A percentile compares a stretch with the other conserved stretches of the same genome.
Evolutionary conservation across 441 rosid species (phyloP).

Genomic region (Pelargonium citronellum): DNA sequence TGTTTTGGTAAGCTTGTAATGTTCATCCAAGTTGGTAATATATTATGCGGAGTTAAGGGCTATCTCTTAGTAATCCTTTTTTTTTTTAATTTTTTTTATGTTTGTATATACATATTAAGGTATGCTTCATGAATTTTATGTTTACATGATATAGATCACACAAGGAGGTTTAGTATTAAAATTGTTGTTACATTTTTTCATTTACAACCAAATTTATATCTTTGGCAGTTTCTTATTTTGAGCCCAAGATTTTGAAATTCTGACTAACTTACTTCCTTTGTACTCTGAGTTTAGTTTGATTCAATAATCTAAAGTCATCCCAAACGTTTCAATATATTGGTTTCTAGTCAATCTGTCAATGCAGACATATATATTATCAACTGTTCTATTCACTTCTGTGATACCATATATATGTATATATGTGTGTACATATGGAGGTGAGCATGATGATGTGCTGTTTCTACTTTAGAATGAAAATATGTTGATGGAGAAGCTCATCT

Average conservation of each 20-base stretch:
- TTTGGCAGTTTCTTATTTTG: neutral
- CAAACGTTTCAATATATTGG: no score
- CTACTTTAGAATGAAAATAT: neutral
- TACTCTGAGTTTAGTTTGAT: neutral
- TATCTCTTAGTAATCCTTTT: neutral
- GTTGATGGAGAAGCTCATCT: neutral
- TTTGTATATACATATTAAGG: no score
- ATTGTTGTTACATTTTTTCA: neutral
- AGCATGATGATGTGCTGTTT: neutral
- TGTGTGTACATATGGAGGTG: neutral
- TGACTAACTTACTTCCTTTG: neutral
- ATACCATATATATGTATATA: no score
- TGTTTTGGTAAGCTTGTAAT: slow-evolving; percentile 20
- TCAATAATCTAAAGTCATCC: neutral
- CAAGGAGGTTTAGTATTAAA: neutral
- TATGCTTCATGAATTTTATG: no score
- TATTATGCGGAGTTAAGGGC: slow-evolving; percentile 15
- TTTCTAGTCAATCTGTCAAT: neutral
- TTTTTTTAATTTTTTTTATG: no score
- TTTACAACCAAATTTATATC: neutral
- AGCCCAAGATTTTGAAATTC: slow-evolving; percentile 5
- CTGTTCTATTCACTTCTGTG: neutral
- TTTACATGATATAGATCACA: no score
- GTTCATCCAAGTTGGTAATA: slow-evolving; percentile 18
- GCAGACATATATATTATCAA: neutral